These are phyloP conservation scores for Phialophora tarda DNA, from an alignment of 2,329 filamentous ascomycete species.

Conservation along the genomic window DNA sequence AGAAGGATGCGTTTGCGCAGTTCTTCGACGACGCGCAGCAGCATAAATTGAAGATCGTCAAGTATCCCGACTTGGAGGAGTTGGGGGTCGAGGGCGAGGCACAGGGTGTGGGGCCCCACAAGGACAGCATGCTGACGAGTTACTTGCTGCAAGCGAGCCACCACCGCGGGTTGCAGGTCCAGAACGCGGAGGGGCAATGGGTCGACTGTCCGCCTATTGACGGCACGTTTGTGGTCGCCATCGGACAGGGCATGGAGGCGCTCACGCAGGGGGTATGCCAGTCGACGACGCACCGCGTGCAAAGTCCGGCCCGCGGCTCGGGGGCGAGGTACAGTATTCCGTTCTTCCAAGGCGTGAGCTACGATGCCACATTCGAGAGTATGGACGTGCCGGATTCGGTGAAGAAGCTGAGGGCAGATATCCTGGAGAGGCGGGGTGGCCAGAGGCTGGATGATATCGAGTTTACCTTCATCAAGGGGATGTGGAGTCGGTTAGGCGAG, in stretches of 20 bases:
- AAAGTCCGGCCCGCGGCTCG: slow-evolving; percentile 71
- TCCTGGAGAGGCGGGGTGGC: slow-evolving; percentile 58
- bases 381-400: slow-evolving; percentile 72
- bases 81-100: slow-evolving; percentile 57
- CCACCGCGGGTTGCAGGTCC: slow-evolving; percentile 81
- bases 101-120: slow-evolving; percentile 75
- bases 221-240: slow-evolving; percentile 82
- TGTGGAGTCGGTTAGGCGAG: slow-evolving; percentile 73
- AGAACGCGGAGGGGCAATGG: slow-evolving; percentile 79
- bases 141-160: slow-evolving; percentile 79
- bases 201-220: slow-evolving; percentile 78
- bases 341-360: slow-evolving; percentile 85
- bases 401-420: slow-evolving; percentile 63
- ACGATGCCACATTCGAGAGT: slow-evolving; percentile 79
- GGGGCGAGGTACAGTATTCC: slow-evolving; percentile 80
- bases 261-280: slow-evolving; percentile 82
- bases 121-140: slow-evolving; percentile 77
- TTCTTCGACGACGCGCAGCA: slow-evolving; percentile 76
- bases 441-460: slow-evolving; percentile 60
- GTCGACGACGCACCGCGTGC: slow-evolving; percentile 79
- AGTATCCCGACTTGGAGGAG: slow-evolving; percentile 76
- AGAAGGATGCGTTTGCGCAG: slow-evolving; percentile 70
- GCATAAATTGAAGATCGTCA: slow-evolving; percentile 89
- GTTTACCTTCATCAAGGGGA: slow-evolving; percentile 79
- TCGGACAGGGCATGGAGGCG: slow-evolving; percentile 86